Evolutionary conservation across 2,329 filamentous ascomycete genomes (phyloP), one percentile per base, ranked within the genome.

Genomic region (Talaromyces sp.): DNA sequence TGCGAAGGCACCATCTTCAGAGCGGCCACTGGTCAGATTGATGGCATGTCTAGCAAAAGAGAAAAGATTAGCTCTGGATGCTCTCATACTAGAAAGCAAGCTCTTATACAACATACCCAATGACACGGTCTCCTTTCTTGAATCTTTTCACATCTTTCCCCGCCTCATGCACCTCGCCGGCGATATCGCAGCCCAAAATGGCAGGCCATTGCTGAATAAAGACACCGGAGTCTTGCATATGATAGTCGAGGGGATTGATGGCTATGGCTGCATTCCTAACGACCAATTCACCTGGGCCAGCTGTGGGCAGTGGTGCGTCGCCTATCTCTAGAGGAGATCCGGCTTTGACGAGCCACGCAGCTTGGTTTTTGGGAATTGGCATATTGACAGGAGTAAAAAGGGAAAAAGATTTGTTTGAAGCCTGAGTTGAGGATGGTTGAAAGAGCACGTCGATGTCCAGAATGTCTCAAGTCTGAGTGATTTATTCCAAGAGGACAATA

Each of bases 171-270:
- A 39, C 36, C 36, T 4, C 36, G 10, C 36, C 36, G 36, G 36
- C 36, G 19, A 39, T 9, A 39, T 39, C 36, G 16, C 36, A 39
- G 19, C 36, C 36, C 10, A 39, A 39, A 39, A 39, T 39, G 19
- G 36, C 36, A 17, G 36, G 36, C 36, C 36, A 39, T 20, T 39
- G 36, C 39, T 46, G 40, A 32, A 47, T 33, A n/a, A 55, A 55
- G n/a, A 53, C 52, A 14, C 55, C 55, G 27, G 22, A 17, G 17
- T 58, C 54, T 54, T 75, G 72, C 29, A 71, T 62, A 39, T 68
- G 73, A 68, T 71, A 71, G 55, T 79, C 76, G 14, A 78, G 66
- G 0, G 74, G 72, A 52, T 78, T 79, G 56, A 80, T 69, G 1
- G 75, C 75, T 2, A 76, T 62, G 8, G 74, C 73, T 10, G 60